phyloP scores from a whole-genome alignment of 1,284 basidiomycete genomes.

The Trametes hirsuta region DNA sequence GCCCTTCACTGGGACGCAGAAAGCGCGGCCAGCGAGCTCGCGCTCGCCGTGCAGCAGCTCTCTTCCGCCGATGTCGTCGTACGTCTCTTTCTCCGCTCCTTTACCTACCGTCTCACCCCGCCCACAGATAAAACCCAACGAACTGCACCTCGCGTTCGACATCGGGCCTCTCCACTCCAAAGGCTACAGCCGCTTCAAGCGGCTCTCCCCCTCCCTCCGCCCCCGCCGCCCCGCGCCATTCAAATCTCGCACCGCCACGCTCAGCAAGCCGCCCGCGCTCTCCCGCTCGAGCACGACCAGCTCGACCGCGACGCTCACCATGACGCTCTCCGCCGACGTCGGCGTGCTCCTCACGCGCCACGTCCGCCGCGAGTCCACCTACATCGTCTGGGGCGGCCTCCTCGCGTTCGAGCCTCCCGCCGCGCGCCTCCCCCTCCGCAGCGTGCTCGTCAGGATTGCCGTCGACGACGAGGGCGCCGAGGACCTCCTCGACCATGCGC shows the following conservation, averaged over 20 bases:
- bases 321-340: conserved; percentile 20
- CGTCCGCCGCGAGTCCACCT: conserved; percentile 24
- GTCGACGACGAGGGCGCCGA: conserved; percentile 27
- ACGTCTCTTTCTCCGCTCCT: neutral
- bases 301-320: conserved; percentile 14
- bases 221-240: neutral
- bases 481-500: conserved; percentile 24
- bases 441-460: conserved; percentile 25
- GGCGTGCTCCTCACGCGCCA: conserved; percentile 23
- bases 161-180: conserved; percentile 19
- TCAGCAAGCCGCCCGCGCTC: neutral
- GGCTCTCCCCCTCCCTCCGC: conserved; percentile 2
- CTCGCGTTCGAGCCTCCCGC: conserved; percentile 18
- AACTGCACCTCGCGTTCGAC: conserved; percentile 26
- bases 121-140: conserved; percentile 19
- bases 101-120: neutral
- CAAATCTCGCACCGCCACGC: neutral
- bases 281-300: conserved; percentile 21
- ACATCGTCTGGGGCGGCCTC: conserved; percentile 25
- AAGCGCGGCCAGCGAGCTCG: conserved; percentile 1
- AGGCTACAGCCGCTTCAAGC: conserved; percentile 20
- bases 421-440: conserved; percentile 9
- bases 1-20: conserved; percentile 1
- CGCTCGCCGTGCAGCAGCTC: conserved; percentile 11
- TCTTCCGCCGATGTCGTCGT: conserved; percentile 17